Base-by-base conservation (phyloP, 2,329 filamentous ascomycete genomes). In the Pestalotiopsis sp. region DNA sequence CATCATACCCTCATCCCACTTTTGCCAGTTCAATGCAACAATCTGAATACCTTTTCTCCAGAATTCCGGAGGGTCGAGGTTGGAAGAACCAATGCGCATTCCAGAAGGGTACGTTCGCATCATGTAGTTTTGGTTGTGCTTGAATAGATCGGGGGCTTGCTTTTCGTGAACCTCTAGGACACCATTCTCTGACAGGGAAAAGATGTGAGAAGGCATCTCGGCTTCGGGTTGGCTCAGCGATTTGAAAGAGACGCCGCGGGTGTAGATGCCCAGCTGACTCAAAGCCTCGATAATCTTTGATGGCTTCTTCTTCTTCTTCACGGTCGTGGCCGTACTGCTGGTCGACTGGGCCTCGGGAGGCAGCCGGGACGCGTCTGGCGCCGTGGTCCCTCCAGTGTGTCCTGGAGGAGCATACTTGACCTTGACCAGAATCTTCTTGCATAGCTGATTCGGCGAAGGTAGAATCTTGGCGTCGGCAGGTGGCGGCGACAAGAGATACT, bases 1-100 rank as follows among this genome's bases (percentile, higher is more conserved):
- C 95, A 98, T 98, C 91, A 97, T 97, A 39, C 93, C 94, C 73
- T 93, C 92, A 75, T 98, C 94, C 79, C 92, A 91, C 70, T 91
- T 91, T 80, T 98, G 95, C 93, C 95, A 98, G 81, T 98, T 98
- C 70, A 98, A 84, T 0, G 95, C 95, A 1, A 97, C 94, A 73
- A 98, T 91, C 80, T 98, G 95, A 3, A 97, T 91, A 14, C 95
- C 95, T 72, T 93, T 91, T 39, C 93, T 88, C 95, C 95, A 98
- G 80, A 95, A 96, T 3, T 91, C 86, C 0, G 90, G 88, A 4
- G 95, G 94, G 73, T 97, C 93, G 13, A 97, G 85, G 77, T 98
- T 98, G 1, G 93, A 96, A 0, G 93, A 97, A 70, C 89, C 87
- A 66, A 98, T 90, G 6, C 95, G 90, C 68, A 94, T 85, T 1